Percentiles rank a stretch among this genome's conserved stretches.
Evolutionary conservation across 2,329 filamentous ascomycete species (phyloP).

Genomic region (Alternaria ventricosa): DNA sequence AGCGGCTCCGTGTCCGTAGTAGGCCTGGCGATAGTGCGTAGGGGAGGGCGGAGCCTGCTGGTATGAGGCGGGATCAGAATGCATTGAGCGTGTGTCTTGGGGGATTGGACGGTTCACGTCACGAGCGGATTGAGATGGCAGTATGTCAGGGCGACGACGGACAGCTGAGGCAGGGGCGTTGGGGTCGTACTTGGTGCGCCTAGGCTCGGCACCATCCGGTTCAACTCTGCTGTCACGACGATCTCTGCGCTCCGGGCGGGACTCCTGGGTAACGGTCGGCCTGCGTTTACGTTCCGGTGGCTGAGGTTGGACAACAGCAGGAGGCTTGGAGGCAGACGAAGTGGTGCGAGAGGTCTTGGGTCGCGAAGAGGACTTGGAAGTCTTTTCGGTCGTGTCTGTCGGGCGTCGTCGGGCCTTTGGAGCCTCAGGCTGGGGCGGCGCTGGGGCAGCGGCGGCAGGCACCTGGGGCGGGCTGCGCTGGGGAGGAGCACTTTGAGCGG

Average conservation of each 20-base stretch:
- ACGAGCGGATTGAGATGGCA: constrained; percentile 37
- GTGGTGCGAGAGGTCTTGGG: constrained; percentile 32
- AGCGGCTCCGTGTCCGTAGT: constrained; percentile 33
- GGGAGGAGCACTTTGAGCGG: constrained; percentile 51
- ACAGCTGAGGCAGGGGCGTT: constrained; percentile 16
- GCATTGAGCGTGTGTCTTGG: constrained; percentile 36
- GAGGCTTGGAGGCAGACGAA: constrained; percentile 32
- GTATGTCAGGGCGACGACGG: constrained; percentile 23
- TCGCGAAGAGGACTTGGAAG: constrained; percentile 29
- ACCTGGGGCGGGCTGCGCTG: constrained; percentile 36
- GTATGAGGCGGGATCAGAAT: constrained; percentile 38
- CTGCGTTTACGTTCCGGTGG: background rate
- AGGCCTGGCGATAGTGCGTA: constrained; percentile 30
- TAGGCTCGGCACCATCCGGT: constrained; percentile 43
- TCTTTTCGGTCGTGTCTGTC: constrained; percentile 15
- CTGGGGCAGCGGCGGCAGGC: constrained; percentile 21
- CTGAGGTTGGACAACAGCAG: constrained; percentile 6
- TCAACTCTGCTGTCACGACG: constrained; percentile 20
- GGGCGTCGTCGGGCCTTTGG: constrained; percentile 23
- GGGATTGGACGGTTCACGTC: constrained; percentile 34
- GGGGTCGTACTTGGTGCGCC: constrained; percentile 38
- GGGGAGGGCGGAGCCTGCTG: constrained; percentile 37
- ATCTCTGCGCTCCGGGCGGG: constrained; percentile 12
- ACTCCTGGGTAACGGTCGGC: constrained; percentile 10
- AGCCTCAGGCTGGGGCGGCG: constrained; percentile 25